Evolutionary conservation across 2,329 filamentous ascomycete genomes (phyloP), one percentile per base, ranked within the genome.

Genomic region (Exophiala viscosa): DNA sequence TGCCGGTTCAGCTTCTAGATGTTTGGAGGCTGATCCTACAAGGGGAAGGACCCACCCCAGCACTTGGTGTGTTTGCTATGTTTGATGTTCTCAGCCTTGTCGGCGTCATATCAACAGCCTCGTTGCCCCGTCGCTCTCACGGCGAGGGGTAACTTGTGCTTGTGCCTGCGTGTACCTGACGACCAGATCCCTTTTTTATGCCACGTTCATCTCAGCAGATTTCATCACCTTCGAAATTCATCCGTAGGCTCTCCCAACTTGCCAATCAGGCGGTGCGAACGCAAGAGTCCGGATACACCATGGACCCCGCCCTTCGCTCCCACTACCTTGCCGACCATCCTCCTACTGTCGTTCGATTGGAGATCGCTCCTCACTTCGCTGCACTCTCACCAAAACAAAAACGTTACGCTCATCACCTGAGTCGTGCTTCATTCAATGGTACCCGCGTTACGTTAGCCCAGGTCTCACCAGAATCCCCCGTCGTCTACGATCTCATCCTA

Each of bases 301-400:
- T 74, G 72, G 70, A 74, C 62, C 64, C 65, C 42, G 68, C 66
- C 45, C 65, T 67, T 40, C 73, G 70, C 55, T 67, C 73, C 51
- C 87, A 95, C 67, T 96, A 95, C 70, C 80, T 95, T 56, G 91
- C 93, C 42, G 93, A 99, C 71, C 85, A 86, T 59, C 93, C 93
- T 41, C 93, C 93, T 1, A 87, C 85, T 44, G 83, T 96, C 51
- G 92, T 96, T 54, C 84, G 86, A 43, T 82, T 99, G 45, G 86
- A 90, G 69, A 93, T 97, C 69, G 90, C 90, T 73, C 88, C 90
- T 67, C 92, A 97, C 73, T 99, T 97, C 65, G 87, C 92, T 50
- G 83, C 71, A 5, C 65, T 77, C 40, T 70, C 70, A 34, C 68
- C 75, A 52, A 70, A 87, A 67, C 83, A 95, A 75, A 90, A 92